Conservation (phyloP, 2,329 filamentous ascomycete species). For the Aquanectria penicillioides region DNA sequence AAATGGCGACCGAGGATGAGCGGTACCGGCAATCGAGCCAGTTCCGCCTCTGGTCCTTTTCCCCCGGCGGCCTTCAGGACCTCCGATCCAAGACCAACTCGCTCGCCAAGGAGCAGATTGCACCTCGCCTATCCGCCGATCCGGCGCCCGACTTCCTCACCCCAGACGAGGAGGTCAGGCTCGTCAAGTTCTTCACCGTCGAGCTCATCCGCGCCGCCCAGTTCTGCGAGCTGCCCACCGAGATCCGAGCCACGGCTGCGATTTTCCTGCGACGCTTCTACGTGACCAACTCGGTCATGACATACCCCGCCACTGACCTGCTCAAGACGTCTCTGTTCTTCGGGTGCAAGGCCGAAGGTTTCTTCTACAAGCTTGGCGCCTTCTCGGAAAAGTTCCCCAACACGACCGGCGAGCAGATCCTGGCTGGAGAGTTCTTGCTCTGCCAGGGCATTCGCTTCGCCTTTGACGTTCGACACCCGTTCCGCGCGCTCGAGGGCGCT, state of each 20-base stretch:
- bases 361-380: conserved; percentile 71
- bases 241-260: conserved; percentile 75
- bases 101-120: conserved; percentile 73
- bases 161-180: conserved; percentile 80
- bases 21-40: conserved; percentile 91
- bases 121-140: conserved; percentile 62
- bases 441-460: conserved; percentile 93
- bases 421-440: conserved; percentile 91
- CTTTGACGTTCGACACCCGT: conserved; percentile 92
- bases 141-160: conserved; percentile 81
- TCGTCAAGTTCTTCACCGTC: conserved; percentile 81
- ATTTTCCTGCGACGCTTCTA: conserved; percentile 96
- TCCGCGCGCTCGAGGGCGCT: conserved; percentile 85
- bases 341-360: conserved; percentile 90
- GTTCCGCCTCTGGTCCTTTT: conserved; percentile 93
- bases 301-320: conserved; percentile 90
- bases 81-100: conserved; percentile 83
- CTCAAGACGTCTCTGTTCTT: conserved; percentile 93
- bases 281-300: conserved; percentile 94
- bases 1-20: conserved; percentile 86
- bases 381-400: conserved; percentile 78
- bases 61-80: conserved; percentile 73
- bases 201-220: conserved; percentile 67
- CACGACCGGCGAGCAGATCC: conserved; percentile 81
- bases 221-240: conserved; percentile 62